Percentiles rank a stretch among this genome's conserved stretches.
phyloP scores from a whole-genome alignment of 345 rosid species.

The Diplotaxis tenuifolia region DNA sequence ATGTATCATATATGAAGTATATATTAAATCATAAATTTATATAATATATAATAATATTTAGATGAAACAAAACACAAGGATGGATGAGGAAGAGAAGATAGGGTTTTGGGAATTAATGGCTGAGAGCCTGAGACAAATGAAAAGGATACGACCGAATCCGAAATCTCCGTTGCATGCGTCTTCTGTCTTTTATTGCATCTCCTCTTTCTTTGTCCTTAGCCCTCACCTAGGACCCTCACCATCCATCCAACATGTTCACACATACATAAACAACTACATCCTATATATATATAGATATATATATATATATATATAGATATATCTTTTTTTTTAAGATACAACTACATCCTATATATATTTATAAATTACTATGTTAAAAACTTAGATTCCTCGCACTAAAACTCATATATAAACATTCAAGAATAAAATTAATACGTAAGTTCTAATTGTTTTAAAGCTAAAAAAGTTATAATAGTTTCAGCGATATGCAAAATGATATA shows the following conservation, averaged over 20 bases:
- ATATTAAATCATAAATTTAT: neutral
- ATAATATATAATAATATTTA: neutral
- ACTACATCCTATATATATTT: neutral
- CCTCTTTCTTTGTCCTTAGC: conserved; percentile 22
- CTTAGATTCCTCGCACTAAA: neutral
- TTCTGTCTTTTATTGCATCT: conserved; percentile 30
- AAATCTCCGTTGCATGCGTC: conserved; percentile 31
- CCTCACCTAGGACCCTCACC: conserved; percentile 2
- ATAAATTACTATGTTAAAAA: neutral
- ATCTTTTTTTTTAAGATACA: too few relatives aligned
- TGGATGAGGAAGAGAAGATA: conserved; percentile 29
- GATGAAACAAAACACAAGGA: neutral
- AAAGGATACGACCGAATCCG: conserved; percentile 37
- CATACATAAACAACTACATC: neutral
- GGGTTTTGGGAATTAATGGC: conserved; percentile 32
- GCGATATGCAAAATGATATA: neutral
- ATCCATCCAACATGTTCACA: conserved; percentile 20
- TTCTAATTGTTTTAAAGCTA: neutral
- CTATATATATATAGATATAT: neutral
- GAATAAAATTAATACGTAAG: neutral
- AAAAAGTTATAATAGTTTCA: neutral
- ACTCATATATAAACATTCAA: neutral
- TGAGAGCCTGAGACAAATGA: conserved; percentile 40
- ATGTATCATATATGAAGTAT: neutral
- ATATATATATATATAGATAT: neutral